These are phyloP conservation scores for Cladosporium sp. DNA, from an alignment of 2,329 filamentous ascomycete species.

Conservation along the genomic window DNA sequence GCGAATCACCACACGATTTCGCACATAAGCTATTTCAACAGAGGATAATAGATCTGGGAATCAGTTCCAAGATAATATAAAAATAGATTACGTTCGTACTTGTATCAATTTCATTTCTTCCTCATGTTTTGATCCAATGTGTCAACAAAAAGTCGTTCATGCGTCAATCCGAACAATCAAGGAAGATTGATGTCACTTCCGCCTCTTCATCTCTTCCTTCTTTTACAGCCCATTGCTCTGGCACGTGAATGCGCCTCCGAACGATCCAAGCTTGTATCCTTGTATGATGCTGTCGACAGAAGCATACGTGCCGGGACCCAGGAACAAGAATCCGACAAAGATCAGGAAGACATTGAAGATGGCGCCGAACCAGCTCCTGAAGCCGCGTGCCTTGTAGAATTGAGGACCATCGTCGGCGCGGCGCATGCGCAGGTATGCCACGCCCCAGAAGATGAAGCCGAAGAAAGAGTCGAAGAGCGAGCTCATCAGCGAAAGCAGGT, in stretches of 20 bases:
- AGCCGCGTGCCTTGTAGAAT: constrained; percentile 54
- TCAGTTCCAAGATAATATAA: too few species aligned
- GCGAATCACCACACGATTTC: too few species aligned
- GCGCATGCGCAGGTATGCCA: constrained; percentile 77
- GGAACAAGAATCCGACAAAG: constrained; percentile 73
- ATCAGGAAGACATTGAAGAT: constrained; percentile 73
- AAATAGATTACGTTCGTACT: too few species aligned
- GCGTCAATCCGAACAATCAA: too few species aligned
- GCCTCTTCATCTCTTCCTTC: not conserved
- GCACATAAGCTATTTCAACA: too few species aligned
- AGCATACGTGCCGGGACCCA: constrained; percentile 78
- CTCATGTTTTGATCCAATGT: too few species aligned
- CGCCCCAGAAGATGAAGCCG: constrained; percentile 93
- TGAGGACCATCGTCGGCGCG: constrained; percentile 59
- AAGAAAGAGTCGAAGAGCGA: constrained; percentile 91
- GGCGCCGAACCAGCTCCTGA: constrained; percentile 57
- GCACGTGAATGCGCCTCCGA: constrained; percentile 75
- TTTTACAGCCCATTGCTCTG: constrained; percentile 57
- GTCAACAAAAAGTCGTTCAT: too few species aligned
- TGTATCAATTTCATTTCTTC: too few species aligned
- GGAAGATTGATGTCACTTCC: too few species aligned
- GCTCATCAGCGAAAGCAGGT: constrained; percentile 72
- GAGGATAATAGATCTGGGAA: too few species aligned
- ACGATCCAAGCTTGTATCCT: constrained; percentile 63
- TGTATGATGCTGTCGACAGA: constrained; percentile 71